Conservation (phyloP, 257 asterid genomes). For the Lavandula angustifolia region DNA sequence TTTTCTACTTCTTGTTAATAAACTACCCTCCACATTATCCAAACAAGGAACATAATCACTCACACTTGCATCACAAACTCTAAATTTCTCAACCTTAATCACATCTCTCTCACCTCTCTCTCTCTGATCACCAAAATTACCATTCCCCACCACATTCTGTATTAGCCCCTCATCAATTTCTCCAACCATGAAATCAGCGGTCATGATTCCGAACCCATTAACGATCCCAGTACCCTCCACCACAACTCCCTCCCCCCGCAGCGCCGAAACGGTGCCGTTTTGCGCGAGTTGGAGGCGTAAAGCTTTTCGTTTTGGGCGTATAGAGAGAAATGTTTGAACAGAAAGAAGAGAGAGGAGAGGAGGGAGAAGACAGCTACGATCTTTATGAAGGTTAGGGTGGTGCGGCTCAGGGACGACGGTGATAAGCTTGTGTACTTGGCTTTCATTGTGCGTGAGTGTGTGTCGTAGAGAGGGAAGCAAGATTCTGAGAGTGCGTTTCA, state of each 20-base stretch:
- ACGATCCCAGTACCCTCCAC: conserved; percentile 52
- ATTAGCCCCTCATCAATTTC: conserved; percentile 49
- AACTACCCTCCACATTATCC: conserved; percentile 38
- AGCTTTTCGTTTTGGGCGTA: conserved; percentile 30
- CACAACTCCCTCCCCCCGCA: conserved; percentile 17
- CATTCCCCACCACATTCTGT: conserved; percentile 41
- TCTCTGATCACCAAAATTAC: conserved; percentile 22
- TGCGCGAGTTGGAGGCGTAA: conserved; percentile 41
- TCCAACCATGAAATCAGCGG: conserved; percentile 57
- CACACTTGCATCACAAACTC: conserved; percentile 49
- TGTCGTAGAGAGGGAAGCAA: not conserved
- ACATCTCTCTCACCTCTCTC: conserved; percentile 32
- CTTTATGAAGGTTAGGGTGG: conserved; percentile 39
- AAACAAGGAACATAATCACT: conserved; percentile 47
- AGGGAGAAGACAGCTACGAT: conserved; percentile 42
- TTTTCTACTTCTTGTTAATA: conserved; percentile 30
- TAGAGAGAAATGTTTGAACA: conserved; percentile 39
- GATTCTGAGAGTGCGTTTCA: not conserved
- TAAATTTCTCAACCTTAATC: conserved; percentile 43
- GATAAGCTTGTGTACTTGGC: conserved; percentile 34
- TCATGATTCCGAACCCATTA: conserved; percentile 62
- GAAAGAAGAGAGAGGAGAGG: conserved; percentile 41
- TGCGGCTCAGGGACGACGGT: conserved; percentile 30
- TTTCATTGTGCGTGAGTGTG: conserved; percentile 30
- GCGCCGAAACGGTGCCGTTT: conserved; percentile 17